Evolutionary conservation across 1,284 basidiomycete genomes (phyloP), one percentile per base, ranked within the genome.

Genomic region (Heterobasidion irregulare): DNA sequence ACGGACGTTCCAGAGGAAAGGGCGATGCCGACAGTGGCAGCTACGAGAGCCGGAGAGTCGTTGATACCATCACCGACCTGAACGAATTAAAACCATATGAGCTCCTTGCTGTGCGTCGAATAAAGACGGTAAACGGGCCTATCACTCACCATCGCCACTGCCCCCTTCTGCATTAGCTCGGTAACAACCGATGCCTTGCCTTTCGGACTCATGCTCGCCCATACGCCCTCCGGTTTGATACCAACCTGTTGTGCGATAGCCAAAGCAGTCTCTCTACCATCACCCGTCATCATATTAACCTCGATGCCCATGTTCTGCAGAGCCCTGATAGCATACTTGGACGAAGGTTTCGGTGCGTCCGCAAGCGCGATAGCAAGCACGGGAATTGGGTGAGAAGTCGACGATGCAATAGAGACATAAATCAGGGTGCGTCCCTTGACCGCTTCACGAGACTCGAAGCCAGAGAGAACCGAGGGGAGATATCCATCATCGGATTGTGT

Each of bases 1-100:
- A 99, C 92, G 26, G 94, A 95, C 6, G 97, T 95, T 19, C 97
- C 97, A 0, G 92, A 92, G 16, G 92, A 93, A 1, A 99, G 82
- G 0, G 97, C 97, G 59, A 99, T 96, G 26, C 97, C 97, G 35
- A 99, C 89, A 2, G 93, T 92, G 0, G 96, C 92, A 2, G 91
- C 92, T 15, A 96, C 95, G 1, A 99, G 84, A 1, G 96, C 97
- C 0, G 95, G 96, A 0, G 94, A 96, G 68, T 99, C 97, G 70
- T 99, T 99, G 74, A 99, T 97, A 16, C 97, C 97, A 69, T 99
- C 97, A 18, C 97, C 97, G 50, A 99, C 93, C 93, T 94, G 59
- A 57, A 13, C 34, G 13, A 12, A 43, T 12, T 10, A 47, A 59
- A 15, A 44, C 13, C 13, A 33, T 56, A 48, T 45, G 6, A 33